phyloP scores from a whole-genome alignment of 257 asterid species.

The Ocimum tenuiflorum region DNA sequence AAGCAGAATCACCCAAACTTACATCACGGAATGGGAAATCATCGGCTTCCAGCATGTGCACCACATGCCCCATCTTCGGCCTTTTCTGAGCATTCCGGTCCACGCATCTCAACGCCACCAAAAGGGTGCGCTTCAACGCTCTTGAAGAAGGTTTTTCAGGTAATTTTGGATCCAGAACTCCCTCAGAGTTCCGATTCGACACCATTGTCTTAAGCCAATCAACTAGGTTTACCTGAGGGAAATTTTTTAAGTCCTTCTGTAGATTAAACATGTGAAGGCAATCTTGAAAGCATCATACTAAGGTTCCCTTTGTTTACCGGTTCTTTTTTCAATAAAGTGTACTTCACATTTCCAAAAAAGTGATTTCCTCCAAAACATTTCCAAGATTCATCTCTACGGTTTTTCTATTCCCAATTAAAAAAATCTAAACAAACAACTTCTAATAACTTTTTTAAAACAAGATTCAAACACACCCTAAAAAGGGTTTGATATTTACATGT shows the following conservation, averaged over 20 bases:
- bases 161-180: slow-evolving; percentile 77
- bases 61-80: slow-evolving; percentile 92
- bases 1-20: slow-evolving; percentile 18
- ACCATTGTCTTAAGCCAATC: slow-evolving; percentile 95
- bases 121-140: slow-evolving; percentile 70
- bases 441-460: no score
- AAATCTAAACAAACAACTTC: no score
- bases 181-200: slow-evolving; percentile 67
- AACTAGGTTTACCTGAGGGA: slow-evolving; percentile 62
- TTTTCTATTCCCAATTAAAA: no score
- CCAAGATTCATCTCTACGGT: no score
- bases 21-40: slow-evolving; percentile 84
- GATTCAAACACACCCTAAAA: no score
- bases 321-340: no score
- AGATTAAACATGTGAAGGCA: background rate
- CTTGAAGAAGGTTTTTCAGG: slow-evolving; percentile 70
- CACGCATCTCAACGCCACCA: slow-evolving; percentile 78
- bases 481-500: background rate
- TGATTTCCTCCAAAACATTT: no score
- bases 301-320: no score
- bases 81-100: slow-evolving; percentile 78
- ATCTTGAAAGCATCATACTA: slow-evolving; percentile 16
- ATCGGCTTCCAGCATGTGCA: slow-evolving; percentile 90
- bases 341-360: no score
- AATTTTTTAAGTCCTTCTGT: background rate